Conservation (phyloP, 805 yeast genomes). For the Saccharomycopsis oosterbeekiorum region DNA sequence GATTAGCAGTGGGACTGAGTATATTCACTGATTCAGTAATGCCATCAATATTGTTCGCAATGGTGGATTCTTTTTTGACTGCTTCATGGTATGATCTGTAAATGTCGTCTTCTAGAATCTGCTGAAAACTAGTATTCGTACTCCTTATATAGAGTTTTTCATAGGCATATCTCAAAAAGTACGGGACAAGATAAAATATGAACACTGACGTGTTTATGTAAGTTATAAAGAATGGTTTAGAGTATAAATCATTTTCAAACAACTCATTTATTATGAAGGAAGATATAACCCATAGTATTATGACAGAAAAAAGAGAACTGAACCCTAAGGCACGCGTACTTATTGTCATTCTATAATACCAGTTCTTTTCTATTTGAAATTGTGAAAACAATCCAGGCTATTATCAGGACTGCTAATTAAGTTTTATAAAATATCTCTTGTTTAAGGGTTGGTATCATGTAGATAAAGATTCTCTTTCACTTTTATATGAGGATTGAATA, state of each 20-base stretch:
- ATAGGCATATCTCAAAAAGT: constrained; percentile 25
- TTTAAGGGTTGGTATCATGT: no score
- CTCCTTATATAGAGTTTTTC: constrained; percentile 10
- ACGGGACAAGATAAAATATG: constrained; percentile 64
- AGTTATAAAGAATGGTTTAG: constrained; percentile 89
- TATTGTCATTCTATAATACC: neutral
- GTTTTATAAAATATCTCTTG: no score
- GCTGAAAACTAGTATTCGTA: neutral
- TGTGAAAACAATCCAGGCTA: no score
- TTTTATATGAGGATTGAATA: no score
- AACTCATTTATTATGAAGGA: constrained; percentile 75
- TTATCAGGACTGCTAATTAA: no score
- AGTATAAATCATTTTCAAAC: constrained; percentile 57
- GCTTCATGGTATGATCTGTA: neutral
- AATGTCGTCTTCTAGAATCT: neutral
- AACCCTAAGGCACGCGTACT: constrained; percentile 43
- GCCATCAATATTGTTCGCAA: neutral
- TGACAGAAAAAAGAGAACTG: constrained; percentile 61
- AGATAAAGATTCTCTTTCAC: no score
- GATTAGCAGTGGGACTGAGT: neutral
- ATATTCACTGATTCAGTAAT: neutral
- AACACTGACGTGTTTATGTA: constrained; percentile 86
- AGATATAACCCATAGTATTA: constrained; percentile 83
- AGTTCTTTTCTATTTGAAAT: no score
- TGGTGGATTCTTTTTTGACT: neutral